Evolutionary conservation across 179 eudicot species (phyloP), one percentile per base, ranked within the genome.

Genomic region (Monotropa hypopitys): DNA sequence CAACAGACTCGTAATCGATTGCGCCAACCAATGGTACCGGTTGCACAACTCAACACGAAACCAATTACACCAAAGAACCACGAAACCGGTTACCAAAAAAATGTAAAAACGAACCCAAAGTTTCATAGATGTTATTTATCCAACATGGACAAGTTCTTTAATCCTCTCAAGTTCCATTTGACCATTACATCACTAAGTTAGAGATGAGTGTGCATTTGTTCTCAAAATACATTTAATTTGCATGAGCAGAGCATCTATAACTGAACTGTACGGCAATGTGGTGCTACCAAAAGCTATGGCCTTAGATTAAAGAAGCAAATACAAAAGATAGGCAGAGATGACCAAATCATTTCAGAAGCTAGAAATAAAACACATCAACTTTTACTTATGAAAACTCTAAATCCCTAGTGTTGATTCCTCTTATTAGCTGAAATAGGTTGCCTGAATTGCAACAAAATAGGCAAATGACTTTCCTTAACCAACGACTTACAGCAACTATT

Each of bases 161-260:
- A 91, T 91, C 89, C 96, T 91, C 76, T 87, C 89, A 56, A 91
- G 89, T 80, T 93, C 90, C 89, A 95, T 90, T 81, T 88, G 84
- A 76, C 99, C 99, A 84, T 91, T 84, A 76, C 79, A 49, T 78
- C 42, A 81, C 45, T 45, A 46, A 77, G 32, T 72, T 32, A 35
- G 57, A 23, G 47, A 70, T 0, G 40, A 75, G 46, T 40, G 8
- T 43, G 7, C 56, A 59, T 45, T 32, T 32, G 21, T 2, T 47
- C 32, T 47, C 59, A 49, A 35, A 63, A 28, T 38, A 54, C 54
- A 33, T 76, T 21, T 50, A 65, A 21, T 2, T 32, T 12, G 0
- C 5, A 54, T 11, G 0, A 57, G 33, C 57, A 65, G 3, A 47
- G n/a, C 28, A 32, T 26, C 53, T 5, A 40, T 42, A 43, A 12